A percentile compares a stretch with the other conserved stretches of the same genome.
Conservation (phyloP, 2,329 filamentous ascomycete genomes). For the Ophiostoma novo-ulmi region DNA sequence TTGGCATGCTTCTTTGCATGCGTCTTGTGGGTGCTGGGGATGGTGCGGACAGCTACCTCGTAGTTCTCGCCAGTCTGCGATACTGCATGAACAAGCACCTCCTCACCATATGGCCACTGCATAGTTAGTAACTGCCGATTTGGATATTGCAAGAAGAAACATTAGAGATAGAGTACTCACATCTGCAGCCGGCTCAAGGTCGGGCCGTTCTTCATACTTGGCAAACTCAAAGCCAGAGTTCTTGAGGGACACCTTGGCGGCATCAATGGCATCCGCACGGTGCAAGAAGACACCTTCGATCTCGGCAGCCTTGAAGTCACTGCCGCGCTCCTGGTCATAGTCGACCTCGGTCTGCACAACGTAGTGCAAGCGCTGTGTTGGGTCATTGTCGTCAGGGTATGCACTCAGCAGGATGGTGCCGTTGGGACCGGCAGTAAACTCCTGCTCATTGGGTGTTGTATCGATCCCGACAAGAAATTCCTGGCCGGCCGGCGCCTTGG, state of each 20-base stretch:
- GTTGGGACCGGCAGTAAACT: slow-evolving; percentile 29
- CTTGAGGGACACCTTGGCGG: slow-evolving; percentile 35
- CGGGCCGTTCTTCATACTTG: slow-evolving; percentile 36
- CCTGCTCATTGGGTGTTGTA: slow-evolving; percentile 37
- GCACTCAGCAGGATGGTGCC: slow-evolving; percentile 28
- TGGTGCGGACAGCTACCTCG: slow-evolving; percentile 36
- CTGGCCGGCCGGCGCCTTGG: slow-evolving; percentile 36
- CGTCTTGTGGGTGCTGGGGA: slow-evolving; percentile 30
- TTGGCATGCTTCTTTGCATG: slow-evolving; percentile 26
- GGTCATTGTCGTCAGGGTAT: slow-evolving; percentile 22
- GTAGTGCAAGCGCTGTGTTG: slow-evolving; percentile 36
- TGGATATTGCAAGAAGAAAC: background rate
- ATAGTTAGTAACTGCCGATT: background rate
- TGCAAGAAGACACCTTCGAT: slow-evolving; percentile 39
- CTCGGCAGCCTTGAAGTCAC: slow-evolving; percentile 33
- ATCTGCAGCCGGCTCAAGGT: slow-evolving; percentile 18
- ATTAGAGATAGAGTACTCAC: background rate
- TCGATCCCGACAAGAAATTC: slow-evolving; percentile 38
- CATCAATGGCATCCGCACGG: slow-evolving; percentile 32
- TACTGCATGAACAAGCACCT: slow-evolving; percentile 42
- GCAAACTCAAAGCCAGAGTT: slow-evolving; percentile 30
- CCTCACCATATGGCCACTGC: slow-evolving; percentile 44
- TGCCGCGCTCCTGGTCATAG: slow-evolving; percentile 37
- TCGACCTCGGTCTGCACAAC: slow-evolving; percentile 41
- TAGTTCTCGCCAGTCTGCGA: slow-evolving; percentile 40